Evolutionary conservation across 2,329 filamentous ascomycete species (phyloP).

Genomic region (Pestalotiopsis sp.): DNA sequence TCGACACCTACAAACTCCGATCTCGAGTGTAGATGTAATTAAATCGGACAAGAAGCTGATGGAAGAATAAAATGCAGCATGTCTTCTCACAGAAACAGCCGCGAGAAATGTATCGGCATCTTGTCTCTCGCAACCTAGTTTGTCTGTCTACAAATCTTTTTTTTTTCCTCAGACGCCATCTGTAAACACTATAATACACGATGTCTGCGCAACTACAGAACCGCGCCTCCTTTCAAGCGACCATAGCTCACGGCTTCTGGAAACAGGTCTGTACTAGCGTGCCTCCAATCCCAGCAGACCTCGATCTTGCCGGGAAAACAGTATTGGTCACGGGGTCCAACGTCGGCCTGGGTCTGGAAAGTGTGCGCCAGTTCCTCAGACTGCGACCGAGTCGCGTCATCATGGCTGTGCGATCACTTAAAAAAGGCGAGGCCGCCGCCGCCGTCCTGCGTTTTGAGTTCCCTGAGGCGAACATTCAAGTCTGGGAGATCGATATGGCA

Average conservation of each 20-base stretch:
- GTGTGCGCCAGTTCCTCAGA: constrained; percentile 35
- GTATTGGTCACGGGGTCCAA: constrained; percentile 40
- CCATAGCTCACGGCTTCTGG: neutral
- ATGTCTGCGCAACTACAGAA: constrained; percentile 6
- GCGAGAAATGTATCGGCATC: no score
- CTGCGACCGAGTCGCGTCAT: constrained; percentile 35
- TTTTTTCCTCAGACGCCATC: neutral
- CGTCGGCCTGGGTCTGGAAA: constrained; percentile 35
- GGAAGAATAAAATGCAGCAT: no score
- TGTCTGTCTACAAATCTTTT: no score
- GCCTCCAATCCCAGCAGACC: constrained; percentile 8
- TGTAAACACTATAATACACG: neutral
- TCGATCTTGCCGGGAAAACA: constrained; percentile 28
- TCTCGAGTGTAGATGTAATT: no score
- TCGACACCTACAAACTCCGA: neutral
- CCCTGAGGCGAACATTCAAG: constrained; percentile 33
- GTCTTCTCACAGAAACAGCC: no score
- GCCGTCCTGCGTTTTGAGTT: constrained; percentile 26
- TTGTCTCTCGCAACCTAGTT: no score
- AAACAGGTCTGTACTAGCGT: constrained; percentile 10
- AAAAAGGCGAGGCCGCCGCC: constrained; percentile 36
- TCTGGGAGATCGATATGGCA: constrained; percentile 41
- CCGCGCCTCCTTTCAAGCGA: neutral
- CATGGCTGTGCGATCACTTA: constrained; percentile 36
- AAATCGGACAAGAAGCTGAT: no score